Evolutionary conservation across 164 flowering plant genomes (phyloP).

Genomic region (Hamamelis virginiana): DNA sequence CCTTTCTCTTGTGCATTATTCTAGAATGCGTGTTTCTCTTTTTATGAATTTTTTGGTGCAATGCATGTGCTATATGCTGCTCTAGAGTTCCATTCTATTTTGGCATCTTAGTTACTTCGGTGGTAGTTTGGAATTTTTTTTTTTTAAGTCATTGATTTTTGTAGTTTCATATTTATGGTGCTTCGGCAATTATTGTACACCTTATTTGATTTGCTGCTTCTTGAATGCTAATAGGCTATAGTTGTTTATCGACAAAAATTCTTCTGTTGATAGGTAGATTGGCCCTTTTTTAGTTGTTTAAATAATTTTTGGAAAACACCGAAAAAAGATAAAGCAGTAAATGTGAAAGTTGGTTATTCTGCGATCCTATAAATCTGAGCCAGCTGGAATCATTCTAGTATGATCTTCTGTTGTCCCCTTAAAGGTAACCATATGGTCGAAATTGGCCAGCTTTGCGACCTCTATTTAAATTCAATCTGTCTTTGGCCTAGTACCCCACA

Average conservation of each 20-base stretch:
- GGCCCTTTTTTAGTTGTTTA: neutral
- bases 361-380: neutral
- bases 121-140: neutral
- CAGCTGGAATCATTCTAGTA: neutral
- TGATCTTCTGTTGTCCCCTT: neutral
- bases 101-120: neutral
- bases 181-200: neutral
- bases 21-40: neutral
- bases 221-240: neutral
- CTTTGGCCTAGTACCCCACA: neutral
- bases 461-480: neutral
- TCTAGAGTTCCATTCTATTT: neutral
- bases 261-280: no score
- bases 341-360: neutral
- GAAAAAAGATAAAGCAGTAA: neutral
- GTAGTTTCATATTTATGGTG: neutral
- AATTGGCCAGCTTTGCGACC: neutral
- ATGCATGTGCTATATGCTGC: neutral
- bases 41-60: neutral
- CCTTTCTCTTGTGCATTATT: neutral
- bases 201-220: neutral
- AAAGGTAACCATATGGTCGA: neutral
- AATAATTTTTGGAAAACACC: neutral
- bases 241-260: no score
- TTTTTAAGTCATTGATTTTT: neutral